A percentile compares a stretch with the other conserved stretches of the same genome.
Conservation (phyloP, 805 yeast genomes). For the Starmerella scarabaei region DNA sequence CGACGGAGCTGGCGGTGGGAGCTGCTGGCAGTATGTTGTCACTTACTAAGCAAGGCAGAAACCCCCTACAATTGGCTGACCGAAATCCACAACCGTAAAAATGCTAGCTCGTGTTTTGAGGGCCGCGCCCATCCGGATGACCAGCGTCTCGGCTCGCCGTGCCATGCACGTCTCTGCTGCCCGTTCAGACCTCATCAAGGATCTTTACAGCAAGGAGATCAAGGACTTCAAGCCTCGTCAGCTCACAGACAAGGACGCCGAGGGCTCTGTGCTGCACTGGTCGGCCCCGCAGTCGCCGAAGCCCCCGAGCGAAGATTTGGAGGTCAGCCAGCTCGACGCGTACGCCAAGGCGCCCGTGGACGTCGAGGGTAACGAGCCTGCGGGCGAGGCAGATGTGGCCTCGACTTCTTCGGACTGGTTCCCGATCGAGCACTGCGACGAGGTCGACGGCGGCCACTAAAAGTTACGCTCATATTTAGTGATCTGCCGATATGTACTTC, state of each 20-base stretch:
- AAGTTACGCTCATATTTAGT: neutral
- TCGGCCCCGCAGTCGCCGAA: constrained; percentile 65
- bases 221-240: constrained; percentile 80
- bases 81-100: neutral
- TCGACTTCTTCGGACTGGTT: constrained; percentile 30
- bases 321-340: constrained; percentile 38
- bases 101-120: constrained; percentile 20
- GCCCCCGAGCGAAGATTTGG: constrained; percentile 70
- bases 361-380: constrained; percentile 22
- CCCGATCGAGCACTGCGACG: constrained; percentile 28
- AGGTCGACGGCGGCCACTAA: constrained; percentile 28
- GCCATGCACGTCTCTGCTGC: constrained; percentile 22
- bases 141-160: constrained; percentile 11
- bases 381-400: constrained; percentile 18
- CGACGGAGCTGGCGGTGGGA: too few relatives aligned
- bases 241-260: constrained; percentile 58
- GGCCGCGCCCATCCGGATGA: constrained; percentile 11
- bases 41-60: neutral
- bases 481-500: too few relatives aligned
- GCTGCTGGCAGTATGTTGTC: constrained; percentile 1
- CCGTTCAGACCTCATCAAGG: constrained; percentile 52
- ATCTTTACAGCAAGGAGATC: constrained; percentile 75
- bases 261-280: constrained; percentile 73
- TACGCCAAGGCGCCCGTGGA: constrained; percentile 36
- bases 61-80: neutral